Evolutionary conservation across 768 basidiomycete genomes (phyloP).

Genomic region (Phlebiopsis flavidoalba): DNA sequence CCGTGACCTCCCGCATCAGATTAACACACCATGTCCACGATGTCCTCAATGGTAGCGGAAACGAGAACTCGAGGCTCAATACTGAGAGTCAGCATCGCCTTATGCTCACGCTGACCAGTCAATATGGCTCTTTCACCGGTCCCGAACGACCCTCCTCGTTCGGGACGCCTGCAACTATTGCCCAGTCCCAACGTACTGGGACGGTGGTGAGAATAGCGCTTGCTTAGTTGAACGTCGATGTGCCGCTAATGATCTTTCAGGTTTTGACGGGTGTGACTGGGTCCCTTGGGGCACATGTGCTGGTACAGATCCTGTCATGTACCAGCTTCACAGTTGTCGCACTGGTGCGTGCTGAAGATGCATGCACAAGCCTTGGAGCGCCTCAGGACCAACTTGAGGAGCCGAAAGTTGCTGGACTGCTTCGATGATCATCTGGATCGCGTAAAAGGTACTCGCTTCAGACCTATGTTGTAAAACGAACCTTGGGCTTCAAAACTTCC

Average conservation of each 20-base stretch:
- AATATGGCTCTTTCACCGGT: too few relatives aligned
- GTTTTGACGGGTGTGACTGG: slow-evolving; percentile 7
- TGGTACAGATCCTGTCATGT: neutral
- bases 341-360: neutral
- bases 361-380: neutral
- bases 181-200: neutral
- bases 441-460: neutral
- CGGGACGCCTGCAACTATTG: neutral
- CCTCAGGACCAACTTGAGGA: neutral
- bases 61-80: neutral
- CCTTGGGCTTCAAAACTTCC: neutral
- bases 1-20: neutral
- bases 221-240: neutral
- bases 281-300: slow-evolving; percentile 2
- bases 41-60: neutral
- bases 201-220: neutral
- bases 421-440: neutral
- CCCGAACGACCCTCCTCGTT: too few relatives aligned
- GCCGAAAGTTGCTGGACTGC: neutral
- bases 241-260: neutral
- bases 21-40: neutral
- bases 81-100: neutral
- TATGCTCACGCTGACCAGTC: neutral
- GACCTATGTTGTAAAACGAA: neutral
- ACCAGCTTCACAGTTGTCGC: neutral